phyloP scores from a whole-genome alignment of 129 eudicot species.

The Artemisia argyi region DNA sequence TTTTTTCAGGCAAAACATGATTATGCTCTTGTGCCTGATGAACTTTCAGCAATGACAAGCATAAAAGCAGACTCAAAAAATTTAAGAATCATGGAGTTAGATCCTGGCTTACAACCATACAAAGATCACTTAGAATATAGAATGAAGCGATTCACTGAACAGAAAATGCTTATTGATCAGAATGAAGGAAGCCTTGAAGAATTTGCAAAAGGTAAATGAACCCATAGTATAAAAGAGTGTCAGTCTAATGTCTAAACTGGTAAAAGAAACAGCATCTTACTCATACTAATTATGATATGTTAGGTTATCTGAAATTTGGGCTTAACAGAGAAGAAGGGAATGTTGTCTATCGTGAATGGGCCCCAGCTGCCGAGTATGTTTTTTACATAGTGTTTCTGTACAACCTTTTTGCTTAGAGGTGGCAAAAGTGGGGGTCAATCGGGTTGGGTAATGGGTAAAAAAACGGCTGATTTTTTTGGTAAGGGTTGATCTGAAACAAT shows the following conservation, averaged over 20 bases:
- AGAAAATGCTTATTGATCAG: constrained; percentile 62
- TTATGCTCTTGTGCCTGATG: constrained; percentile 58
- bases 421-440: background rate
- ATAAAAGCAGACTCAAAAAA: constrained; percentile 38
- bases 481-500: constrained; percentile 1
- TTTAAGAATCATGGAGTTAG: constrained; percentile 52
- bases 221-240: background rate
- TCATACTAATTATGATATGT: constrained; percentile 12
- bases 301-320: constrained; percentile 88
- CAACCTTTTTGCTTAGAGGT: constrained; percentile 1
- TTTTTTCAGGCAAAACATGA: constrained; percentile 41
- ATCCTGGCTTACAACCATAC: constrained; percentile 66
- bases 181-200: constrained; percentile 85
- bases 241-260: background rate
- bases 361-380: constrained; percentile 98
- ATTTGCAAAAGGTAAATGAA: constrained; percentile 73
- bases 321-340: constrained; percentile 74
- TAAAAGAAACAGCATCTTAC: too few species aligned
- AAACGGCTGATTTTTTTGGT: background rate
- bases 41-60: constrained; percentile 39
- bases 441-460: constrained; percentile 8
- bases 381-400: constrained; percentile 22
- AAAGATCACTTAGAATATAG: constrained; percentile 70
- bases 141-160: constrained; percentile 72
- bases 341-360: constrained; percentile 92